phyloP scores from a whole-genome alignment of 495 filamentous ascomycete species.

The Penicillium egyptiacum region DNA sequence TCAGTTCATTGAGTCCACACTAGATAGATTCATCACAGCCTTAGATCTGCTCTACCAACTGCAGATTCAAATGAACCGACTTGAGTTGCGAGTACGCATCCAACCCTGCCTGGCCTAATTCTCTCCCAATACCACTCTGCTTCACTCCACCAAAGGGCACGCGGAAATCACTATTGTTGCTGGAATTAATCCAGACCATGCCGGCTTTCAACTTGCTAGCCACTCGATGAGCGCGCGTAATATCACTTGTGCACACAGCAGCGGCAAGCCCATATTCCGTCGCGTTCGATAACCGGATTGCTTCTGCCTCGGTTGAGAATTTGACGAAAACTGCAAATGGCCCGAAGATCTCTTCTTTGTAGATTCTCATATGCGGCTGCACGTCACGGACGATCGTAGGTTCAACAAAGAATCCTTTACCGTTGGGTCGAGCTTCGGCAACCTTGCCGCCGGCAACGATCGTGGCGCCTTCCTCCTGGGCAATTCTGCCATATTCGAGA shows the following conservation, averaged over 20 bases:
- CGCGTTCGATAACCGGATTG: not conserved
- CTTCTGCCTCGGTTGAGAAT: not conserved
- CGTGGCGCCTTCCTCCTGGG: not conserved
- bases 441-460: not conserved
- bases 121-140: slow-evolving; percentile 80
- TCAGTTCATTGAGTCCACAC: too few relatives aligned
- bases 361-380: not conserved
- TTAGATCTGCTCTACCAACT: too few relatives aligned
- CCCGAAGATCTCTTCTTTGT: not conserved
- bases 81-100: slow-evolving; percentile 70
- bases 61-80: slow-evolving; percentile 53
- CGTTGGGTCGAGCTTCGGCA: too few relatives aligned
- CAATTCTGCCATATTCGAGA: not conserved
- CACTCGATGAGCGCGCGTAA: not conserved
- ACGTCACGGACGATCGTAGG: not conserved
- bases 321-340: not conserved
- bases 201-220: not conserved
- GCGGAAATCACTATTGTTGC: slow-evolving; percentile 61
- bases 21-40: too few relatives aligned
- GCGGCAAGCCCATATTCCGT: not conserved
- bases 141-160: slow-evolving; percentile 89
- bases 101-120: slow-evolving; percentile 74
- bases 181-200: slow-evolving; percentile 75
- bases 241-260: not conserved
- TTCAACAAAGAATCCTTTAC: not conserved